Evolutionary conservation across 2,329 filamentous ascomycete species (phyloP).

Genomic region (Penicillium corylophilum): DNA sequence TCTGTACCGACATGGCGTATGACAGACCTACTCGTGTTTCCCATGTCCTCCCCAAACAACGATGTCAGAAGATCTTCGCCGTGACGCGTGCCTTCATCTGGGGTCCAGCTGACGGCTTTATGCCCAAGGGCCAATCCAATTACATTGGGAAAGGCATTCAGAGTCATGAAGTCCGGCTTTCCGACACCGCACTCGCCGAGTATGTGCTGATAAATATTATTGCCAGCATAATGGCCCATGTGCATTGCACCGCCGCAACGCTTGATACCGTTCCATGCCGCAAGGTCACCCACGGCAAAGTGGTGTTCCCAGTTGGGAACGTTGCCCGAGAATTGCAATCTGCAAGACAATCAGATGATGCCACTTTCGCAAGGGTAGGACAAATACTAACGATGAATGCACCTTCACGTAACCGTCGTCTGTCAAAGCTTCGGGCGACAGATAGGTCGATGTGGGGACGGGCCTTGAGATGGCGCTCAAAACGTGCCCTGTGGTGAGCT

Average conservation of each 20-base stretch:
- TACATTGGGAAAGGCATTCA: constrained; percentile 60
- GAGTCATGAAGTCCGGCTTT: constrained; percentile 49
- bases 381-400: constrained; percentile 42
- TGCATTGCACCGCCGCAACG: constrained; percentile 74
- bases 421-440: constrained; percentile 60
- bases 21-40: constrained; percentile 57
- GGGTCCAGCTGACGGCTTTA: constrained; percentile 64
- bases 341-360: constrained; percentile 25
- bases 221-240: constrained; percentile 64
- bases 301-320: constrained; percentile 61
- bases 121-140: constrained; percentile 72
- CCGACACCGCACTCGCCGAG: constrained; percentile 42
- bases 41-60: constrained; percentile 69
- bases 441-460: constrained; percentile 61
- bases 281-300: constrained; percentile 69
- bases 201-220: constrained; percentile 67
- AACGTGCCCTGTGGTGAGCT: constrained; percentile 62
- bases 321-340: constrained; percentile 55
- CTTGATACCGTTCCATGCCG: constrained; percentile 74
- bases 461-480: constrained; percentile 68
- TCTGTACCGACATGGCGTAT: not conserved
- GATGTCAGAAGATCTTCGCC: constrained; percentile 63
- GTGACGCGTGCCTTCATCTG: constrained; percentile 55
- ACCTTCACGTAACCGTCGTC: constrained; percentile 67
- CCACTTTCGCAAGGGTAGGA: not conserved